Base-by-base conservation (phyloP, 257 asterid genomes). In the Leptodermis oblonga region DNA sequence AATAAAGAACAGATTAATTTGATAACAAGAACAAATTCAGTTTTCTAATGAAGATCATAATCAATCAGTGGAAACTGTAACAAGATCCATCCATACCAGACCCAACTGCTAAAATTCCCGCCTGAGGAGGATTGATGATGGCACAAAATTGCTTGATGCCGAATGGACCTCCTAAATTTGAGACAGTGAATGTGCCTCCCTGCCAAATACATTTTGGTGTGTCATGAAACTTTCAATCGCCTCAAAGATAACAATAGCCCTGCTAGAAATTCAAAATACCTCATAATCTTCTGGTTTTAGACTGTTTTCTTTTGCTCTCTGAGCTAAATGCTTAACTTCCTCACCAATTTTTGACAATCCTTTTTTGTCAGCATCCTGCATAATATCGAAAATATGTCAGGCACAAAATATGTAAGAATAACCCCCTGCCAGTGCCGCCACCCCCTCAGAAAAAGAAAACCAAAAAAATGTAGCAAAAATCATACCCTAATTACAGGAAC, bases 61-160 rank as follows among this genome's bases (percentile, higher is more conserved):
- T 31, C 75, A 26, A 26, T 45, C 33, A 43, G 51, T 23, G 33
- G 46, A 58, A 42, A 26, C 12, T 20, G 58, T 17, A 54, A 43
- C 61, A 15, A 55, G 52, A 71, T 69, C 31, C 67, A 56, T 69
- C 74, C 81, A 79, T 69, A 94, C 99, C 97, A 22, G 95, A 87
- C 15, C 97, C 97, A 65, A 94, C 93, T 48, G 99, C 99, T 33
- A 94, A 86, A 84, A 94, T 89, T 81, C 90, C 99, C 0, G 97
- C 68, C 78, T 94, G 99, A 37, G 99, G 99, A 77, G 97, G 99
- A 71, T 89, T 91, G 78, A 94, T 86, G 55, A 94, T 91, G 77
- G 98, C 99, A 77, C 99, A 91, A 71, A 94, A 94, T 72, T 94
- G 97, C 84, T 94, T 94, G 82, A 94, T 84, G 79, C 98, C 98